Percentiles rank a stretch among this genome's conserved stretches.
phyloP scores from a whole-genome alignment of 352 stramenopile species.

The Blastocystis sp. region DNA sequence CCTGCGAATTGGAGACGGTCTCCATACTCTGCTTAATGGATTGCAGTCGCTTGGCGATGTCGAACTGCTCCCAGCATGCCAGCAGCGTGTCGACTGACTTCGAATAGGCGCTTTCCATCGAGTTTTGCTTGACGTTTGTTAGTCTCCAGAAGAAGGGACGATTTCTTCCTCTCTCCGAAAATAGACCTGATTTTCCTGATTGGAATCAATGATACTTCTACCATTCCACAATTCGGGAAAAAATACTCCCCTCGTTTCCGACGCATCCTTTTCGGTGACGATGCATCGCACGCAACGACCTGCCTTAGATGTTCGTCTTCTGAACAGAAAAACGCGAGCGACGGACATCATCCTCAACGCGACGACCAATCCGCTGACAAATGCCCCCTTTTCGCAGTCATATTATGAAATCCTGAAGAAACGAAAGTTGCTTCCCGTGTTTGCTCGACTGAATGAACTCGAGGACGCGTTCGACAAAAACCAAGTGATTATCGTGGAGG shows the following conservation, averaged over 20 bases:
- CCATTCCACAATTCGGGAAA: no score
- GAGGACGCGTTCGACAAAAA: constrained; percentile 70
- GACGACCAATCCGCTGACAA: constrained; percentile 78
- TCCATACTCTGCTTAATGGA: constrained; percentile 13
- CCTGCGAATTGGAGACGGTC: constrained; percentile 31
- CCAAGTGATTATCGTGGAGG: constrained; percentile 90
- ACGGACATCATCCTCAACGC: constrained; percentile 44
- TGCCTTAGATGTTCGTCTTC: neutral
- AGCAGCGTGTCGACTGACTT: neutral
- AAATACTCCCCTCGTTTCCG: no score
- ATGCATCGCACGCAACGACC: neutral
- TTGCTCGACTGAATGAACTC: constrained; percentile 74
- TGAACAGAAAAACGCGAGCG: constrained; percentile 30
- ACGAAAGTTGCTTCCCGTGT: constrained; percentile 78
- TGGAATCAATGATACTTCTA: no score
- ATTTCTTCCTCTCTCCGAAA: no score
- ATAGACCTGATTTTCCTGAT: no score
- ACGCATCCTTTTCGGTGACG: no score
- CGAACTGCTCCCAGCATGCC: neutral
- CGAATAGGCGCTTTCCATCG: constrained; percentile 24
- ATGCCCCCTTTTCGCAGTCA: constrained; percentile 71
- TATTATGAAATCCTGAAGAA: constrained; percentile 80
- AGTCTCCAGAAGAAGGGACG: neutral
- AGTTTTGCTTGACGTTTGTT: neutral
- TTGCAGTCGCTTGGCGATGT: neutral